Percentiles rank a stretch among this genome's conserved stretches.
Conservation (phyloP, 2,329 filamentous ascomycete species). For the Nothophaeocryptopus gaeumannii region DNA sequence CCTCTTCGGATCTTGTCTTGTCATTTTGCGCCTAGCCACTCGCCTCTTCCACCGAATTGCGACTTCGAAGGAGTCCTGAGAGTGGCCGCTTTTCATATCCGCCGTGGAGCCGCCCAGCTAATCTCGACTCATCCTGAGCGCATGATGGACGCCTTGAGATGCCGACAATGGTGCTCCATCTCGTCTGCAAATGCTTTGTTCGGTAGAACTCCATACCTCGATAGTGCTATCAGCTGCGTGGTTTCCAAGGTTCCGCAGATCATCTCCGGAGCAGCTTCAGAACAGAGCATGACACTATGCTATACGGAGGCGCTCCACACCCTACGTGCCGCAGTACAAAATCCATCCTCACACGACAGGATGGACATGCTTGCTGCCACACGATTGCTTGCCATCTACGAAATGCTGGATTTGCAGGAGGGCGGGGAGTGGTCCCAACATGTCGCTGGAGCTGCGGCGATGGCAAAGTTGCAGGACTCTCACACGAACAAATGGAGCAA, state of each 20-base stretch:
- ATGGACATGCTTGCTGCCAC: conserved; percentile 17
- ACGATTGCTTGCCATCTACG: conserved; percentile 14
- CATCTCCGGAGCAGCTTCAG: conserved; percentile 7
- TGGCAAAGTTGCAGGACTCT: conserved; percentile 10
- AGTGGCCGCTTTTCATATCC: conserved; percentile 17
- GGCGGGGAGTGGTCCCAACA: conserved; percentile 10
- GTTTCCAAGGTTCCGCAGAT: conserved; percentile 16
- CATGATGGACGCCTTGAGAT: conserved; percentile 13
- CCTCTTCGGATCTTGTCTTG: conserved; percentile 2
- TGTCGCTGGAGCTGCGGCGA: conserved; percentile 15
- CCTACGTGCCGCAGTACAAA: conserved; percentile 9
- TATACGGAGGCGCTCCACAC: conserved; percentile 14
- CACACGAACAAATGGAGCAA: not conserved
- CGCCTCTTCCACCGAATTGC: conserved; percentile 7
- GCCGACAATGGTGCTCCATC: conserved; percentile 16
- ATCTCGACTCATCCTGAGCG: conserved; percentile 6
- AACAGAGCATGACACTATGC: conserved; percentile 10
- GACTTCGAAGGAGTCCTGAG: conserved; percentile 14
- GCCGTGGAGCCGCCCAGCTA: conserved; percentile 15
- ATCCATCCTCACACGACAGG: conserved; percentile 10
- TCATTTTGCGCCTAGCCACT: conserved; percentile 7
- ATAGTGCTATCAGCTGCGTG: conserved; percentile 16
- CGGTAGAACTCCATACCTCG: conserved; percentile 11
- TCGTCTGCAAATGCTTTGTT: conserved; percentile 7
- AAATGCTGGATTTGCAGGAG: conserved; percentile 15